A percentile compares a stretch with the other conserved stretches of the same genome.
phyloP scores from a whole-genome alignment of 352 stramenopile genomes.

The Phytophthora tubulina region DNA sequence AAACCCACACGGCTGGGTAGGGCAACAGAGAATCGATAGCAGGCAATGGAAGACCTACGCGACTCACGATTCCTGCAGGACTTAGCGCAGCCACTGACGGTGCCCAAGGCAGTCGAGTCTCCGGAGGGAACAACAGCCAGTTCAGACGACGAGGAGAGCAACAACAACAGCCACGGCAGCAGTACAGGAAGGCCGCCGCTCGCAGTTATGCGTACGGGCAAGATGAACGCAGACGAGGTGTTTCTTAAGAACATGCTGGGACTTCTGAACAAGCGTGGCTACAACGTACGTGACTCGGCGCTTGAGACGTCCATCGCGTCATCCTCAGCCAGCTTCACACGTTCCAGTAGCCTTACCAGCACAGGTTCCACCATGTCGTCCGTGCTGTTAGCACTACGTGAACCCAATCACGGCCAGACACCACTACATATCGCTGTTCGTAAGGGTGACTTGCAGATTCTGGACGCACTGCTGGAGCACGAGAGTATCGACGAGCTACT shows the following conservation, averaged over 20 bases:
- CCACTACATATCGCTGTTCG: slow-evolving; percentile 84
- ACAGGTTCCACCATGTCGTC: slow-evolving; percentile 72
- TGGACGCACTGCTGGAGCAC: slow-evolving; percentile 78
- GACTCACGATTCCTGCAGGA: slow-evolving; percentile 36
- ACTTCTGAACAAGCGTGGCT: slow-evolving; percentile 86
- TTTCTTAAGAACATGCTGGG: slow-evolving; percentile 78
- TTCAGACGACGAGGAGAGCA: slow-evolving; percentile 40
- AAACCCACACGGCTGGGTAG: slow-evolving; percentile 4
- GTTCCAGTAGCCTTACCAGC: slow-evolving; percentile 68
- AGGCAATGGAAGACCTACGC: slow-evolving; percentile 22
- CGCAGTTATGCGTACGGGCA: slow-evolving; percentile 15
- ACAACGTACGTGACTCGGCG: slow-evolving; percentile 81
- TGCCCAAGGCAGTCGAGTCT: slow-evolving; percentile 9
- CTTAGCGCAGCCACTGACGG: slow-evolving; percentile 23
- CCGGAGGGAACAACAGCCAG: slow-evolving; percentile 27
- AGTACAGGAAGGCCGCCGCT: slow-evolving; percentile 19
- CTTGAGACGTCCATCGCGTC: slow-evolving; percentile 69
- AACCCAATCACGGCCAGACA: slow-evolving; percentile 80
- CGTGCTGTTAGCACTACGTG: slow-evolving; percentile 70
- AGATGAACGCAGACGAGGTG: slow-evolving; percentile 58
- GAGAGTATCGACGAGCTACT: slow-evolving; percentile 77
- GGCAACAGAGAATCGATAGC: slow-evolving; percentile 7
- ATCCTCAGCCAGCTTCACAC: slow-evolving; percentile 45
- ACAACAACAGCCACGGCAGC: slow-evolving; percentile 21
- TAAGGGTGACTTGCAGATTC: slow-evolving; percentile 73